phyloP scores from a whole-genome alignment of 192 early-diverging fungal species.

The Backusella morwellensis region DNA sequence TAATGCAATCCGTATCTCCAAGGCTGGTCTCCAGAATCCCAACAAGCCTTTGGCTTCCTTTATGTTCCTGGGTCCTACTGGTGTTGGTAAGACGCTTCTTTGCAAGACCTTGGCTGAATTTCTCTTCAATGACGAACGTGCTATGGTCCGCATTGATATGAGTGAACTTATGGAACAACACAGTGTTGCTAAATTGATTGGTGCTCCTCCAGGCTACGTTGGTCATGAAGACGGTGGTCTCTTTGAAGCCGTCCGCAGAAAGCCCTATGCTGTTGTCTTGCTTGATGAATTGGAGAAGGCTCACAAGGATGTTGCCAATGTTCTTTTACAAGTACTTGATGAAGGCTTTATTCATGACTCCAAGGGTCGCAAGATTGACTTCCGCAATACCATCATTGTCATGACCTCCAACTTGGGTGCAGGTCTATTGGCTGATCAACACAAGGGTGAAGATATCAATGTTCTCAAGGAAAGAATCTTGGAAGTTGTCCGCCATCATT shows the following conservation, averaged over 20 bases:
- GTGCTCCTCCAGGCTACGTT: constrained; percentile 79
- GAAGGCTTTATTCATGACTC: constrained; percentile 80
- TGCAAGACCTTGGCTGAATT: constrained; percentile 76
- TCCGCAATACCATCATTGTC: constrained; percentile 80
- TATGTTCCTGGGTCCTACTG: constrained; percentile 83
- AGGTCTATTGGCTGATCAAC: constrained; percentile 56
- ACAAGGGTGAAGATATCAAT: constrained; percentile 31
- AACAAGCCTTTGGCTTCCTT: constrained; percentile 74
- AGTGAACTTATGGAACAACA: constrained; percentile 67
- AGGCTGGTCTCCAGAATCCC: constrained; percentile 75
- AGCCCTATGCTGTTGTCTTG: constrained; percentile 74
- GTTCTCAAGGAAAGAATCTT: constrained; percentile 62
- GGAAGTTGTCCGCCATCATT: constrained; percentile 69
- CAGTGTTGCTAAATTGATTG: constrained; percentile 67
- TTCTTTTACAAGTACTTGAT: constrained; percentile 91
- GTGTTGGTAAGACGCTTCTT: constrained; percentile 79
- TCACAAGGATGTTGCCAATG: constrained; percentile 85
- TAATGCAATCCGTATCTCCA: constrained; percentile 73
- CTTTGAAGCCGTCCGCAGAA: constrained; percentile 76
- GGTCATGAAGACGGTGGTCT: constrained; percentile 79
- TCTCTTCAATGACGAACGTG: constrained; percentile 70
- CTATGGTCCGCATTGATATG: constrained; percentile 79
- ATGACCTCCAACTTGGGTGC: constrained; percentile 82
- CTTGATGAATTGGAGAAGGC: constrained; percentile 87
- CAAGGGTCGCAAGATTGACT: constrained; percentile 74